Evolutionary conservation across 2,329 filamentous ascomycete genomes (phyloP).

Genomic region (Claviceps capensis): DNA sequence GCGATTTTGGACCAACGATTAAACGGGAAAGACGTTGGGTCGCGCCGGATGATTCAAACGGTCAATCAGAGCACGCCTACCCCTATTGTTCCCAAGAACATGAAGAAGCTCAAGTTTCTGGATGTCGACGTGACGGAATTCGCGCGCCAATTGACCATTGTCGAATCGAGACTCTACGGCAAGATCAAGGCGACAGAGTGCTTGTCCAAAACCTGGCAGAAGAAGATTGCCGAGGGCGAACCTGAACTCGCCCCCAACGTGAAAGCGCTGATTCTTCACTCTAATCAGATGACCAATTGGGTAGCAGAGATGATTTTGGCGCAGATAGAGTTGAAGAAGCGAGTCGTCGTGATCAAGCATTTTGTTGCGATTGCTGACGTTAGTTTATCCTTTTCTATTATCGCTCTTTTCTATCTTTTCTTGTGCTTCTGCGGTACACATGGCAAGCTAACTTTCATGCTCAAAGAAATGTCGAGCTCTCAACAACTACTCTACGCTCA

Average conservation of each 20-base stretch:
- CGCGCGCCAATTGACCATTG: constrained; percentile 92
- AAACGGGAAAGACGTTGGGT: constrained; percentile 73
- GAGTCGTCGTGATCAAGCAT: constrained; percentile 95
- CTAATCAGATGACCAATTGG: constrained; percentile 98
- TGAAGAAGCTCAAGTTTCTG: constrained; percentile 98
- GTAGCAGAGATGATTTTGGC: constrained; percentile 97
- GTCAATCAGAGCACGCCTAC: constrained; percentile 68
- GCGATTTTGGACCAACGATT: constrained; percentile 78
- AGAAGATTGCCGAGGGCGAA: constrained; percentile 72
- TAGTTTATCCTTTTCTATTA: constrained; percentile 24
- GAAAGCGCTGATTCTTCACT: constrained; percentile 91
- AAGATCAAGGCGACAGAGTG: constrained; percentile 96
- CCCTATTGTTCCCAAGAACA: constrained; percentile 93
- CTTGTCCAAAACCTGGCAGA: constrained; percentile 97
- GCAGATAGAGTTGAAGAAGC: constrained; percentile 87
- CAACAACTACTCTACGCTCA: constrained; percentile 96
- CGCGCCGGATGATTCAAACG: constrained; percentile 76
- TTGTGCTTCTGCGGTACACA: neutral
- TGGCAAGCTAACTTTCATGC: constrained; percentile 7
- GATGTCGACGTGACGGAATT: constrained; percentile 95
- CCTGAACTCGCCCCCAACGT: constrained; percentile 85
- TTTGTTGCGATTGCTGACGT: constrained; percentile 95
- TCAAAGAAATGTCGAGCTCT: constrained; percentile 75
- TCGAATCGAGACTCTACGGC: constrained; percentile 85
- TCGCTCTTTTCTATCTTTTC: neutral